phyloP scores from a whole-genome alignment of 2,329 filamentous ascomycete species.

The Penicillium sp. region DNA sequence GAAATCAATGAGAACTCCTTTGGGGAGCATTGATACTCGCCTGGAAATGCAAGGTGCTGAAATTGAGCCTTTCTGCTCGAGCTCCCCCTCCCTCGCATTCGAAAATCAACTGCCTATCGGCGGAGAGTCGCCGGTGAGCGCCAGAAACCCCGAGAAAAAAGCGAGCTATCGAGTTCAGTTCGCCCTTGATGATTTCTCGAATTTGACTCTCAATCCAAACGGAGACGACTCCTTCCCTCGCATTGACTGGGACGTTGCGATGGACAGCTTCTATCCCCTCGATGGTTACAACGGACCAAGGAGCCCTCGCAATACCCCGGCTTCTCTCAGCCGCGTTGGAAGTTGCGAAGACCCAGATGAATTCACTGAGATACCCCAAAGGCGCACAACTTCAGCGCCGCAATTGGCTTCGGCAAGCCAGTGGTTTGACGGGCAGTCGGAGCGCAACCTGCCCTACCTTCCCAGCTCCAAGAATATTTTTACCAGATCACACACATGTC shows the following conservation, averaged over 20 bases:
- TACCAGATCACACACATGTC: constrained; percentile 1
- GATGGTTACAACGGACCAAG: constrained; percentile 11
- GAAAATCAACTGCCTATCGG: constrained; percentile 3
- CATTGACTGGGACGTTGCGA: constrained; percentile 15
- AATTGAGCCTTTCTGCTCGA: constrained; percentile 7
- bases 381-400: constrained; percentile 5
- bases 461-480: neutral
- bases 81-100: constrained; percentile 8
- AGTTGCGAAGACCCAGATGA: constrained; percentile 2
- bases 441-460: neutral
- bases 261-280: constrained; percentile 16
- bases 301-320: constrained; percentile 17
- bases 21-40: constrained; percentile 16
- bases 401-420: constrained; percentile 6
- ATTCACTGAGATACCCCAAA: constrained; percentile 1
- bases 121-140: neutral
- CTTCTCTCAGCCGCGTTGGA: constrained; percentile 8
- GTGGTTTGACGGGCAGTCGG: constrained; percentile 10
- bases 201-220: constrained; percentile 1
- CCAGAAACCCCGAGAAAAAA: neutral
- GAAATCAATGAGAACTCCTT: constrained; percentile 14
- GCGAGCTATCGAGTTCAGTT: neutral
- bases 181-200: neutral
- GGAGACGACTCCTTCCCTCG: constrained; percentile 8
- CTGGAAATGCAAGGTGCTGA: constrained; percentile 12